Conservation (phyloP, 75 land plant genomes). For the Cupressus sempervirens region DNA sequence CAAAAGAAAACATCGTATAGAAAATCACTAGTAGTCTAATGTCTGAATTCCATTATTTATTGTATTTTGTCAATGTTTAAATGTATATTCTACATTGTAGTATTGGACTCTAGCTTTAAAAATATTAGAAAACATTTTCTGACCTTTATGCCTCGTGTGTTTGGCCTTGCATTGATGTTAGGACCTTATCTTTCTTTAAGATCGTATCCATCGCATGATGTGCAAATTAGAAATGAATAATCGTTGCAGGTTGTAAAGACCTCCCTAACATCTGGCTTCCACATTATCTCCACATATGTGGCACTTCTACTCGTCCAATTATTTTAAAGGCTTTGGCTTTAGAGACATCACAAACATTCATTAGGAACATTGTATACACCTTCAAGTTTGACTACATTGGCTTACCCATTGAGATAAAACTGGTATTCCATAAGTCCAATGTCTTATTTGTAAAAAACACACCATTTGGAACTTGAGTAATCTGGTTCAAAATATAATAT, state of each 20-base stretch:
- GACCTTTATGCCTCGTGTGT: constrained; percentile 84
- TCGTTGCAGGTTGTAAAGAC: constrained; percentile 88
- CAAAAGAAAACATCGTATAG: background rate
- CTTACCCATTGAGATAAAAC: background rate
- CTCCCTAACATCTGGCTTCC: constrained; percentile 63
- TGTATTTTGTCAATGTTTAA: no score
- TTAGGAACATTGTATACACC: background rate
- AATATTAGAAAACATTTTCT: constrained; percentile 1
- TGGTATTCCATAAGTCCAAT: background rate
- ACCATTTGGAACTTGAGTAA: background rate
- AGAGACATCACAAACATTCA: background rate
- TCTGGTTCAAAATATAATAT: background rate
- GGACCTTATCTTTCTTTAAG: constrained; percentile 78
- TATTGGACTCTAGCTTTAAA: background rate
- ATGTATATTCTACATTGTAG: background rate
- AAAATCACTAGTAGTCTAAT: background rate
- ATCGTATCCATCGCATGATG: constrained; percentile 85
- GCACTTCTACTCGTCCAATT: constrained; percentile 52
- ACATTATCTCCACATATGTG: no score
- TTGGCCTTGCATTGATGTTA: constrained; percentile 93
- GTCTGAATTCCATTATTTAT: background rate
- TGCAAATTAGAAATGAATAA: constrained; percentile 83
- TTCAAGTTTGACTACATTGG: background rate
- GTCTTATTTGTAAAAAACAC: background rate
- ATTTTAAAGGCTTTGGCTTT: constrained; percentile 67